Base-by-base conservation (phyloP, 1,284 basidiomycete species). In the Naganishia albida region DNA sequence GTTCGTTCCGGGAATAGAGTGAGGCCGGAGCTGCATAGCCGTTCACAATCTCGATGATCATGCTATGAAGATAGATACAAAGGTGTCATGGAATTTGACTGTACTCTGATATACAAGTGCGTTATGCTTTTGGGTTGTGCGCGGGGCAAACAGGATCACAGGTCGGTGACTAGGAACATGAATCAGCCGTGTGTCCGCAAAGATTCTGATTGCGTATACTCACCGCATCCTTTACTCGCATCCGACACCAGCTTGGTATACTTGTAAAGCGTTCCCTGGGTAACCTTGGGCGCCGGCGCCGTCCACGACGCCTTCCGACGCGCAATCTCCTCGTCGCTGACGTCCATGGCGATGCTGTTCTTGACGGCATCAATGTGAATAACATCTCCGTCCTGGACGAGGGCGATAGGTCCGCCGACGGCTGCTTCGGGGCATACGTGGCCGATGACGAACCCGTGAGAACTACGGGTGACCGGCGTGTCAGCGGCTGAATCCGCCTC, bases 381-480 rank as follows among this genome's bases (percentile, higher is more conserved):
- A 64, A 83, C 83, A 75, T 99, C 95, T 4, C 94, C 96, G 73
- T 98, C 94, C 74, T 89, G 81, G 46, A 97, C 89, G 20, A 99
- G 86, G 13, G 91, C 95, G 73, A 99, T 98, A 12, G 95, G 93
- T 2, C 95, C 95, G 67, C 95, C 95, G 49, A 90, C 83, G 62
- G 87, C 86, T n/a, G 92, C 91, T 80, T 94, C 91, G 25, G 95
- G 95, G 1, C 92, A 90, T 53, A 94, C 90, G 72, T 96, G 93
- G 6, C 56, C 76, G 48, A 83, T 81, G 39, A 83, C 83, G 73
- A 85, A 84, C 8, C 82, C 82, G 74, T 83, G 82, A 46, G 81
- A 82, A 63, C 56, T 60, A 8, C 15, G 23, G 15, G 15, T n/a
- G n/a, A n/a, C 7, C 25, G 30, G 4, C 34, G 64, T n/a, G n/a